These are phyloP conservation scores for Paramecium pentaurelia DNA, from an alignment of 73 alveolate genomes.

Conservation along the genomic window DNA sequence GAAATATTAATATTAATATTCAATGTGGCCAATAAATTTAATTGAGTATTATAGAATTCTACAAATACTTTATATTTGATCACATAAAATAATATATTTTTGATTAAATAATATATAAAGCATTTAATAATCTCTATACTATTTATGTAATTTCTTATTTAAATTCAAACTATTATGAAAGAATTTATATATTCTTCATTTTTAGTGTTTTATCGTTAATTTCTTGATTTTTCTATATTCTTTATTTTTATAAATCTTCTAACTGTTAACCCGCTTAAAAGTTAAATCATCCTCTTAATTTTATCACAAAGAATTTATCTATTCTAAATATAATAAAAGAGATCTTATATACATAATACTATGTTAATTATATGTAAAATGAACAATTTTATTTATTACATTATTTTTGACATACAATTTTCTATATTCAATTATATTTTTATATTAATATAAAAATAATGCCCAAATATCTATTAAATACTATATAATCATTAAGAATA, in stretches of 20 bases:
- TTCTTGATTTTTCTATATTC: too few species aligned
- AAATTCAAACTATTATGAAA: background rate
- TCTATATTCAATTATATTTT: too few species aligned
- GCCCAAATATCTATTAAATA: too few species aligned
- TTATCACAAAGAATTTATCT: too few species aligned
- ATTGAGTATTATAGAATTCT: background rate
- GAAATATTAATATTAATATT: background rate
- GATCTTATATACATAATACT: background rate
- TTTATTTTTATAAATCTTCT: background rate
- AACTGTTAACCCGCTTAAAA: background rate
- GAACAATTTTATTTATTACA: too few species aligned
- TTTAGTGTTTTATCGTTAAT: too few species aligned
- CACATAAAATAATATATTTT: background rate
- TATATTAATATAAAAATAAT: too few species aligned
- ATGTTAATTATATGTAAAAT: too few species aligned
- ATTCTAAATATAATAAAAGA: background rate
- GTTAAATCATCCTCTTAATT: too few species aligned
- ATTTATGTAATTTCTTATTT: background rate
- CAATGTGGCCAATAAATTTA: background rate
- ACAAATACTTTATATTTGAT: background rate
- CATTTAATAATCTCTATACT: background rate
- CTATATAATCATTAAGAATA: too few species aligned
- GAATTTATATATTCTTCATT: background rate
- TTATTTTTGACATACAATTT: too few species aligned
- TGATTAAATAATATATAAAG: background rate